Conservation (phyloP, 345 rosid genomes). For the Chamaenerion angustifolium region DNA sequence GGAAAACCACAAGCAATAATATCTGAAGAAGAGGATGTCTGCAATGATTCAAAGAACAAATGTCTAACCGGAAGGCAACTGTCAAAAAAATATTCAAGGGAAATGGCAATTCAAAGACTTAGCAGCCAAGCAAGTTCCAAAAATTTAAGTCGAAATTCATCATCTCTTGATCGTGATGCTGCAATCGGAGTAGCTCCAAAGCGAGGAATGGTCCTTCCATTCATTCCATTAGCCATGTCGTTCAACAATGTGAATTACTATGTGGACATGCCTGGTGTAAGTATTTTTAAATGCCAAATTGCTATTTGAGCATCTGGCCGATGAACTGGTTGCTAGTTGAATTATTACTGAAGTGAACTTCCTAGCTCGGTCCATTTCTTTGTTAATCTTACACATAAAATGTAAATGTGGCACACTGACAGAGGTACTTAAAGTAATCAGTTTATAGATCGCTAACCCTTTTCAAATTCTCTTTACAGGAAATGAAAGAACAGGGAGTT, state of each 20-base stretch:
- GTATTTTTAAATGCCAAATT: conserved; percentile 4
- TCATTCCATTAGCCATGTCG: conserved; percentile 70
- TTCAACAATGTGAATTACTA: conserved; percentile 49
- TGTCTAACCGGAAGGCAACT: conserved; percentile 14
- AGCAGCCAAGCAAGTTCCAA: conserved; percentile 12
- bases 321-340: too few species aligned
- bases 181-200: conserved; percentile 25
- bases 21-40: conserved; percentile 32
- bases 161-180: conserved; percentile 19
- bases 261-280: conserved; percentile 76
- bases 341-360: too few species aligned
- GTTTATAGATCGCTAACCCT: not conserved
- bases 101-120: conserved; percentile 23
- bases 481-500: conserved; percentile 78
- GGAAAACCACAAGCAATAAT: conserved; percentile 51
- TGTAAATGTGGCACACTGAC: too few species aligned
- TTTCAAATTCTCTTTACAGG: conserved; percentile 28
- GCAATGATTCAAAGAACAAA: conserved; percentile 14
- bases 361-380: too few species aligned
- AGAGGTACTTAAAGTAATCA: too few species aligned
- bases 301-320: too few species aligned
- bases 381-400: too few species aligned
- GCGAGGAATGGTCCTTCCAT: conserved; percentile 79
- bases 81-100: conserved; percentile 20
- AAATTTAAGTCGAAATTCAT: conserved; percentile 18